Evolutionary conservation across 352 stramenopile genomes (phyloP), one percentile per base, ranked within the genome.

Genomic region (Globisporangium irregulare): DNA sequence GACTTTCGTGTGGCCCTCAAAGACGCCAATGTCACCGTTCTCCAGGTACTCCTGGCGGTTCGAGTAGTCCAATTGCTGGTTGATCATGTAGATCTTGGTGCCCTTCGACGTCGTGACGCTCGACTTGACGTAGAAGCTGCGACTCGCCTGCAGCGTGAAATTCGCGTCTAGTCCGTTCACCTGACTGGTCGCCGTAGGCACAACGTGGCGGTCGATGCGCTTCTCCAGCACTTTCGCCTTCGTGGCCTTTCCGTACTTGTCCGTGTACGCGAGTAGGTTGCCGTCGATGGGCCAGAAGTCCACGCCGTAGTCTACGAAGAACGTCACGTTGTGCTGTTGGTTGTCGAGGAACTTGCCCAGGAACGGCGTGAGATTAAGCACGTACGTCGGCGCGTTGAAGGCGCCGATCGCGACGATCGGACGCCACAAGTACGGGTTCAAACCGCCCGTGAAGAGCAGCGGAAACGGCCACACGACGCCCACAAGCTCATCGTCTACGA

Each of bases 361-460:
- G 65, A 91, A 94, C 22, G 85, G 85, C 43, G 86, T 92, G 36
- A 93, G 69, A 46, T 93, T 88, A 48, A 92, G 53, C 14, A 91
- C 48, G 62, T 93, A 92, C 32, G 86, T 89, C 2, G 86, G 85
- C n/a, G 81, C 86, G 25, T 92, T 41, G 68, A 93, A 94, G 4
- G 78, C 80, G 7, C 82, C 81, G 63, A 90, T 92, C 4, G 79
- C 73, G 7, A 92, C 83, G 59, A 94, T 79, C 0, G 85, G 85
- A 5, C 85, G 87, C 86, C 86, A 94, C 71, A 94, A 24, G 62
- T 90, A 93, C 60, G 86, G 86, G 69, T 84, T 92, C 9, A 94
- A 54, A 3, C 86, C 84, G 27, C 86, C 86, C 0, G 86, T 94
- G 73, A 90, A 94, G n/a, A 94, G 70, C 25, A 93, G 67, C 20